Base-by-base conservation (phyloP, 2,329 filamentous ascomycete species). In the Pseudopyrenochaeta lycopersici region DNA sequence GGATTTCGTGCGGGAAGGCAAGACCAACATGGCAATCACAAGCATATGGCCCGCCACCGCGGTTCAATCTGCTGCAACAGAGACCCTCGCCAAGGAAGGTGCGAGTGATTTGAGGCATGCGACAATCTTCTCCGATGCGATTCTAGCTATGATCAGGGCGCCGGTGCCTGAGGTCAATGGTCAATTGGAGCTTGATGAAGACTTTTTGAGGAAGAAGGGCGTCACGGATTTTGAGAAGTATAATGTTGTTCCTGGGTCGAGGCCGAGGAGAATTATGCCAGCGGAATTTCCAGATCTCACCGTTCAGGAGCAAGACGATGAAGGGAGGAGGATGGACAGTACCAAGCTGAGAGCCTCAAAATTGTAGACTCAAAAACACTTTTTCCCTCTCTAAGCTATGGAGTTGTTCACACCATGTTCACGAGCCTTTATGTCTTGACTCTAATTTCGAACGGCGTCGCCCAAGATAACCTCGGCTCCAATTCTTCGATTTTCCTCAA, bases 11-110 rank as follows among this genome's bases (percentile, higher is more conserved):
- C 79, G 91, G 29, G 82, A 92, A 62, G 87, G 84, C 0, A 82
- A 84, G 62, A 76, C 67, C 0, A 79, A 85, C 5, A 92, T 94
- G 90, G 88, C 90, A 10, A 87, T 95, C 49, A 91, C 88, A 0
- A 90, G 89, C 61, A 84, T 96, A 4, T 96, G 92, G 92, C 91
- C 91, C 10, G 91, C 91, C 3, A 84, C 82, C 27, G 89, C 90
- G 2, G 90, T 95, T 58, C 85, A 93, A 67, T 92, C 88, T 5
- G 90, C 87, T 5, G 90, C 91, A 3, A 94, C 90, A 1, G 80
- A 83, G 47, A 76, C 80, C 47, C 80, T 54, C 55, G 50, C 80
- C 18, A 71, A 76, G 1, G 80, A 83, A 43, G 76, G 76, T 27
- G 81, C 77, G 7, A 58, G 57, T 30, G 85, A 92, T 65, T 77